These are phyloP conservation scores for Dalbergia oliveri DNA, from an alignment of 306 rosid species.

Conservation along the genomic window DNA sequence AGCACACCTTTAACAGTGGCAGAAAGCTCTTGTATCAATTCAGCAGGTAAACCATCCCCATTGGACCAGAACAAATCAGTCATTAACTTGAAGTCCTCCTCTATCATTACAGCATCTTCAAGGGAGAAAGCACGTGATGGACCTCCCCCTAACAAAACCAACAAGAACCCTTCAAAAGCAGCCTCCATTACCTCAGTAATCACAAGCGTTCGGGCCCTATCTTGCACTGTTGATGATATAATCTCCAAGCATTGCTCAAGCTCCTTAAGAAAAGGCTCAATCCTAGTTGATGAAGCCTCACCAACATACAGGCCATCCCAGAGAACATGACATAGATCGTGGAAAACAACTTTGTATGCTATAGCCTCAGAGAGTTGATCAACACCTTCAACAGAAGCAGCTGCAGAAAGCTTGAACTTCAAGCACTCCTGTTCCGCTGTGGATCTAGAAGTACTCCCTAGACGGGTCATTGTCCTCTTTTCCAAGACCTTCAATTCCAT, in stretches of 20 bases:
- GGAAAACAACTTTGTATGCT: slow-evolving; percentile 75
- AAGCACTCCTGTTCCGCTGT: slow-evolving; percentile 43
- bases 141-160: slow-evolving; percentile 88
- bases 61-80: slow-evolving; percentile 85
- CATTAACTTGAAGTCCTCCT: slow-evolving; percentile 77
- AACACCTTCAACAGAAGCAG: slow-evolving; percentile 73
- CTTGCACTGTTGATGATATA: slow-evolving; percentile 75
- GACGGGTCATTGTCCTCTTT: slow-evolving; percentile 61
- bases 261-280: slow-evolving; percentile 78
- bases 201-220: slow-evolving; percentile 70
- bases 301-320: slow-evolving; percentile 76
- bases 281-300: slow-evolving; percentile 70
- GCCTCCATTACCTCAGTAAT: slow-evolving; percentile 76
- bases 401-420: slow-evolving; percentile 68
- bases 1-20: slow-evolving; percentile 59
- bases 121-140: slow-evolving; percentile 73
- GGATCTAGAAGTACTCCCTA: slow-evolving; percentile 51
- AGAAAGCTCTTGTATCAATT: slow-evolving; percentile 62
- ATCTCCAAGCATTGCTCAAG: slow-evolving; percentile 78
- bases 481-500: slow-evolving; percentile 65
- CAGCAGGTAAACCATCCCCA: slow-evolving; percentile 81
- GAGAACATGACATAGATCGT: slow-evolving; percentile 66
- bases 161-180: slow-evolving; percentile 76
- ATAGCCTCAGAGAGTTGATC: slow-evolving; percentile 71
- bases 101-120: slow-evolving; percentile 66